These are phyloP conservation scores for Hymenoscyphus albidus DNA, from an alignment of 2,329 filamentous ascomycete genomes.

Conservation along the genomic window DNA sequence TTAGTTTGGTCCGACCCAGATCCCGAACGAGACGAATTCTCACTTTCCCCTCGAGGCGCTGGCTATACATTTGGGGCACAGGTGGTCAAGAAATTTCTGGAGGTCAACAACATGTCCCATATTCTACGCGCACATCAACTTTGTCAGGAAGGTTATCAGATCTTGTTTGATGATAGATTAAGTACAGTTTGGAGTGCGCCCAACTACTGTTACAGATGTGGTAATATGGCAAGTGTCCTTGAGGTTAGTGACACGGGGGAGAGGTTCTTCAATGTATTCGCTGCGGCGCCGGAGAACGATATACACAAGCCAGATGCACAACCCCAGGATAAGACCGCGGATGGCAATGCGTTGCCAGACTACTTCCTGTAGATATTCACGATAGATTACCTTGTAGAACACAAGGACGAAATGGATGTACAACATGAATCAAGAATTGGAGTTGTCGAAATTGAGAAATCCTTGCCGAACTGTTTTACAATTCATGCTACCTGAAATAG, in stretches of 20 bases:
- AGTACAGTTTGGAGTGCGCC: conserved; percentile 98
- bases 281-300: conserved; percentile 94
- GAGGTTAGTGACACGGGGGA: conserved; percentile 93
- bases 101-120: conserved; percentile 96
- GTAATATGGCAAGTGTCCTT: conserved; percentile 94
- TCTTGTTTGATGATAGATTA: conserved; percentile 89
- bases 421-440: background rate
- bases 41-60: conserved; percentile 84
- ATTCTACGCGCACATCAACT: conserved; percentile 97
- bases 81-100: conserved; percentile 96
- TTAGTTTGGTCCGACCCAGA: conserved; percentile 98
- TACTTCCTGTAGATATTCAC: conserved; percentile 58
- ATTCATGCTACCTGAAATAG: background rate
- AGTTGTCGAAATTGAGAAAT: background rate
- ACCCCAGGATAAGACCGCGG: conserved; percentile 67
- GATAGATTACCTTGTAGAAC: background rate
- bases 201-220: conserved; percentile 79
- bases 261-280: conserved; percentile 96
- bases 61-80: conserved; percentile 98
- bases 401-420: background rate
- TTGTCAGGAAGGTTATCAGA: conserved; percentile 96
- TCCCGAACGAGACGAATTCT: conserved; percentile 96
- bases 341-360: conserved; percentile 61
- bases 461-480: background rate
- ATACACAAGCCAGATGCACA: conserved; percentile 82